Evolutionary conservation across 1,139 yeast species (phyloP).

Genomic region (Sugiyamaella novakii): DNA sequence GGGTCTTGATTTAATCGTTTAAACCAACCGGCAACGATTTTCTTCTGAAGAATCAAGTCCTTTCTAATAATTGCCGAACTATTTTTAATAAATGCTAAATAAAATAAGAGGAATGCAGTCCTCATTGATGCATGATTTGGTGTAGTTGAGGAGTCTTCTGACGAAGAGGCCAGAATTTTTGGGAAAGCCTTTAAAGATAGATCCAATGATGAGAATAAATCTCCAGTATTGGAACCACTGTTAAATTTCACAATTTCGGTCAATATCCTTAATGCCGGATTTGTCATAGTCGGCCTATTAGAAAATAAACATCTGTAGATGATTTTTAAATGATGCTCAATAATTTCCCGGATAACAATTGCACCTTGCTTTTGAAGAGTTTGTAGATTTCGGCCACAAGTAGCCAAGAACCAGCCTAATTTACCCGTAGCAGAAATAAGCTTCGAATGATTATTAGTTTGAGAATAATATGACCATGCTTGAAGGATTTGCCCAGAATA

Average conservation of each 20-base stretch:
- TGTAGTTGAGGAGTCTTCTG: constrained; percentile 31
- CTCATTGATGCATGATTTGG: constrained; percentile 42
- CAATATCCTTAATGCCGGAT: constrained; percentile 61
- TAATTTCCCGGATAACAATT: constrained; percentile 52
- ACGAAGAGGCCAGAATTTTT: constrained; percentile 53
- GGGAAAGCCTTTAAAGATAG: constrained; percentile 62
- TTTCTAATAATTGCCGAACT: constrained; percentile 59
- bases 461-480: constrained; percentile 65
- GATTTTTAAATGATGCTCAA: constrained; percentile 60
- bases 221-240: constrained; percentile 55
- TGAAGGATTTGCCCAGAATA: constrained; percentile 47
- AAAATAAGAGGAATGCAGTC: constrained; percentile 59
- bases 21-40: constrained; percentile 65
- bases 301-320: constrained; percentile 69
- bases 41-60: constrained; percentile 60
- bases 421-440: constrained; percentile 26
- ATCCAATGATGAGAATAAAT: constrained; percentile 68
- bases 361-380: constrained; percentile 36
- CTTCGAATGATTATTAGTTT: constrained; percentile 35
- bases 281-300: constrained; percentile 59
- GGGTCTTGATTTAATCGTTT: constrained; percentile 62
- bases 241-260: constrained; percentile 54
- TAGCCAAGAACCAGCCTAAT: constrained; percentile 26
- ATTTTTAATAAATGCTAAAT: constrained; percentile 51
- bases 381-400: constrained; percentile 24